Conservation (phyloP, 805 yeast genomes). For the Candida gorgasii region DNA sequence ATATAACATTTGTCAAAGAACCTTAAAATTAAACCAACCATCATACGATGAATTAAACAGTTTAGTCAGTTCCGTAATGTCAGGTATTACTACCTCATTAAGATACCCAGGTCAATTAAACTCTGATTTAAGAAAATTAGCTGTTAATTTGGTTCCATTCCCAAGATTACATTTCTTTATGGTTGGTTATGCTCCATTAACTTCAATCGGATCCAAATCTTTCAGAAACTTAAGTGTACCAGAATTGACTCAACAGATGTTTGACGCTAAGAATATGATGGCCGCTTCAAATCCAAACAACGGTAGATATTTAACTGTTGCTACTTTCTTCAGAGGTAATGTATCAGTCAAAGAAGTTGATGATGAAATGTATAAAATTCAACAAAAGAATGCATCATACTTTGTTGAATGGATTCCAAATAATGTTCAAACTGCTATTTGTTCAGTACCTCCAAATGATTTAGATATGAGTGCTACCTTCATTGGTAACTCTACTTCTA, state of each 20-base stretch:
- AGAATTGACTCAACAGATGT: slow-evolving; percentile 91
- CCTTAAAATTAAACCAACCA: slow-evolving; percentile 80
- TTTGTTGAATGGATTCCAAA: slow-evolving; percentile 97
- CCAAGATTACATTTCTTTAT: slow-evolving; percentile 94
- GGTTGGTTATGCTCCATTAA: slow-evolving; percentile 93
- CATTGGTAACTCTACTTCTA: slow-evolving; percentile 90
- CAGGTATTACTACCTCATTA: slow-evolving; percentile 91
- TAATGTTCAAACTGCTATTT: slow-evolving; percentile 91
- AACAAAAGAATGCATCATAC: slow-evolving; percentile 75
- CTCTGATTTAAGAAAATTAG: slow-evolving; percentile 88
- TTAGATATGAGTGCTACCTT: slow-evolving; percentile 90
- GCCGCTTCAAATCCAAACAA: slow-evolving; percentile 90
- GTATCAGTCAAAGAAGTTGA: slow-evolving; percentile 92
- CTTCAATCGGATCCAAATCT: slow-evolving; percentile 75
- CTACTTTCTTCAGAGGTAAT: slow-evolving; percentile 92
- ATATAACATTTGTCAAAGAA: slow-evolving; percentile 84
- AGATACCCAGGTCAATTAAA: slow-evolving; percentile 95
- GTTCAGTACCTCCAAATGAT: slow-evolving; percentile 85
- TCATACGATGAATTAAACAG: slow-evolving; percentile 75
- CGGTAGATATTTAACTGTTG: slow-evolving; percentile 90
- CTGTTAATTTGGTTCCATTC: slow-evolving; percentile 93
- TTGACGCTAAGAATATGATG: slow-evolving; percentile 92
- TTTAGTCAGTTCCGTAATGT: slow-evolving; percentile 88
- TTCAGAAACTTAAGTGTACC: slow-evolving; percentile 86
- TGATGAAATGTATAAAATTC: slow-evolving; percentile 86